Base-by-base conservation (phyloP, 2,329 filamentous ascomycete species). In the Scytalidium lignicola region DNA sequence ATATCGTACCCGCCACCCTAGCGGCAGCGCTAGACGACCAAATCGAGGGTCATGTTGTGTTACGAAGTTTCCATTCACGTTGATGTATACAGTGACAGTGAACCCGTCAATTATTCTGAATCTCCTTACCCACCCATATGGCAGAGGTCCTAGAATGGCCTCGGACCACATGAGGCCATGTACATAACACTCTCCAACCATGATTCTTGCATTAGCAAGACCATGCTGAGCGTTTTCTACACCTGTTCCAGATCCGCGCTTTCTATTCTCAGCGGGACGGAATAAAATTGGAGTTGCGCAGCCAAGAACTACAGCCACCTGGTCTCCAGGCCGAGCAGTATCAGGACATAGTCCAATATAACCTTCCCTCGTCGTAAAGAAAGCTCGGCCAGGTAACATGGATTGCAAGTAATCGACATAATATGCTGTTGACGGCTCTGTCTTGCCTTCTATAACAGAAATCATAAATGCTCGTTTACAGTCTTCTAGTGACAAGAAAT, bases 271-370 rank as follows among this genome's bases (percentile, higher is more conserved):
- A 13, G 32, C 10, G n/a, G 32, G 32, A 37, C 32, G 32, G 12
- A 37, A 13, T 19, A 68, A 13, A 17, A 37, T 5, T 13, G 32
- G 32, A 7, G 32, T 37, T 37, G 32, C 32, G 32, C 32, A 67
- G 46, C 74, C 77, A 62, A 37, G 32, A 5, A 37, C 15, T 13
- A 37, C 32, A 4, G 15, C 32, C 5, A 51, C 43, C 17, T 41
- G 41, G 37, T 47, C 44, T 41, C 41, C 28, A 21, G 41, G 44
- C 32, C 40, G 44, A 12, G 29, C 26, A n/a, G 4, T 20, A 17
- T 15, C 40, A 3, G 44, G 40, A 13, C 49, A 41, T 13, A 51
- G 18, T 5, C 49, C 49, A 29, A 51, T 44, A 18, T 42, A 21
- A 2, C 49, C 49, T 8, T 21, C 15, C 6, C 9, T 20, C 28